These are phyloP conservation scores for Tetradesmus obliquus DNA, from an alignment of 139 green algal species.

Conservation along the genomic window DNA sequence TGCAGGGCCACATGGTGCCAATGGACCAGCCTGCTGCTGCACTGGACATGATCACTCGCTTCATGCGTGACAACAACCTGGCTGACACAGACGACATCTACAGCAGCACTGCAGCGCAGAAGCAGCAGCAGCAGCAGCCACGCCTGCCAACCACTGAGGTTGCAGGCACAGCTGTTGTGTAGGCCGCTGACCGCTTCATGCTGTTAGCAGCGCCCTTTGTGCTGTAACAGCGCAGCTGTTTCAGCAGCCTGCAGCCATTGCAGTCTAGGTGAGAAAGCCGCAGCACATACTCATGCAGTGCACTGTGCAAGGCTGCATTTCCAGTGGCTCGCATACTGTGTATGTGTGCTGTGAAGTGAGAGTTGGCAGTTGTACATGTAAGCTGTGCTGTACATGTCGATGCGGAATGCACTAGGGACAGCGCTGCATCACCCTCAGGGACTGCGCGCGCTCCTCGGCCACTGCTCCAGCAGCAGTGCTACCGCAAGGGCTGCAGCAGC, in stretches of 20 bases:
- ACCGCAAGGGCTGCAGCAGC: too few relatives aligned
- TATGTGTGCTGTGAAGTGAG: too few relatives aligned
- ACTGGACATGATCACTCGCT: slow-evolving; percentile 80
- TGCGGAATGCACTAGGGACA: too few relatives aligned
- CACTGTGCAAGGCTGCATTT: not conserved
- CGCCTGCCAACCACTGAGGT: not conserved
- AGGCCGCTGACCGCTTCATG: not conserved
- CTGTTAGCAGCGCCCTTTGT: slow-evolving; percentile 3
- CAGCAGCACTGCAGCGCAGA: not conserved
- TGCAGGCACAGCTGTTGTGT: not conserved
- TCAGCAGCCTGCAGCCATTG: not conserved
- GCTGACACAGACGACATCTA: slow-evolving; percentile 17
- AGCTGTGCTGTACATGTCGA: too few relatives aligned
- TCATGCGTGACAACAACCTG: slow-evolving; percentile 62
- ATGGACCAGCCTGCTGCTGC: slow-evolving; percentile 82
- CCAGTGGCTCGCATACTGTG: too few relatives aligned
- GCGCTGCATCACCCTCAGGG: too few relatives aligned
- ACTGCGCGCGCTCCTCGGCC: too few relatives aligned
- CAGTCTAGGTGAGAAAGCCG: too few relatives aligned
- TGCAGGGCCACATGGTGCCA: slow-evolving; percentile 76
- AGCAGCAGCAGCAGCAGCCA: not conserved
- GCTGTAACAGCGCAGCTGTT: not conserved
- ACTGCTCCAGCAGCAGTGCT: too few relatives aligned
- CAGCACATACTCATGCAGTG: not conserved
- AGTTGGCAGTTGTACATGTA: too few relatives aligned